phyloP scores from a whole-genome alignment of 208 protist species.

The Trichomonas gallinae region DNA sequence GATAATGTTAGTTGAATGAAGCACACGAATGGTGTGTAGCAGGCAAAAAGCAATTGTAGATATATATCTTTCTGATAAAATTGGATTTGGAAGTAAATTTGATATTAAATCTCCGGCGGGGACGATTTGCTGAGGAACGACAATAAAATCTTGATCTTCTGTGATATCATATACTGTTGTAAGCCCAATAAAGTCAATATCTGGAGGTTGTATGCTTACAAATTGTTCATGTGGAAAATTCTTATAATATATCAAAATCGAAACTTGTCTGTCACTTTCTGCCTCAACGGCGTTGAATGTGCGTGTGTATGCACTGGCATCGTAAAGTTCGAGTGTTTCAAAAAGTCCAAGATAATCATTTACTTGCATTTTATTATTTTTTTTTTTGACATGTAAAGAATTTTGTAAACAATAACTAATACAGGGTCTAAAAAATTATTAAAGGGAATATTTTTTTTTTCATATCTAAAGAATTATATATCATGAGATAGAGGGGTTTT shows the following conservation, averaged over 20 bases:
- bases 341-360: background rate
- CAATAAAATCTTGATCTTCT: background rate
- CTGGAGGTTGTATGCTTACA: background rate
- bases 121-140: background rate
- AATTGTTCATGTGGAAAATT: background rate
- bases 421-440: too few species aligned
- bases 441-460: too few species aligned
- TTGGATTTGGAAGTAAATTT: background rate
- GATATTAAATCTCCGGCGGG: background rate
- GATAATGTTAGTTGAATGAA: background rate
- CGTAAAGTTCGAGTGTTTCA: background rate
- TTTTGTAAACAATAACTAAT: too few species aligned
- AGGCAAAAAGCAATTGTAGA: background rate
- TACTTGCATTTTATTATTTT: background rate
- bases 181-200: background rate
- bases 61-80: background rate
- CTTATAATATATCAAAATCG: background rate
- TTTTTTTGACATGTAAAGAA: background rate
- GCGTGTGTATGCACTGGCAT: background rate
- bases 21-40: background rate
- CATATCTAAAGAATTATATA: too few species aligned
- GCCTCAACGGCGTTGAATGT: background rate
- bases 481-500: too few species aligned
- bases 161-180: background rate
- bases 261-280: background rate